These are phyloP conservation scores for Claviceps fusiformis DNA, from an alignment of 2,329 filamentous ascomycete species.

Conservation along the genomic window DNA sequence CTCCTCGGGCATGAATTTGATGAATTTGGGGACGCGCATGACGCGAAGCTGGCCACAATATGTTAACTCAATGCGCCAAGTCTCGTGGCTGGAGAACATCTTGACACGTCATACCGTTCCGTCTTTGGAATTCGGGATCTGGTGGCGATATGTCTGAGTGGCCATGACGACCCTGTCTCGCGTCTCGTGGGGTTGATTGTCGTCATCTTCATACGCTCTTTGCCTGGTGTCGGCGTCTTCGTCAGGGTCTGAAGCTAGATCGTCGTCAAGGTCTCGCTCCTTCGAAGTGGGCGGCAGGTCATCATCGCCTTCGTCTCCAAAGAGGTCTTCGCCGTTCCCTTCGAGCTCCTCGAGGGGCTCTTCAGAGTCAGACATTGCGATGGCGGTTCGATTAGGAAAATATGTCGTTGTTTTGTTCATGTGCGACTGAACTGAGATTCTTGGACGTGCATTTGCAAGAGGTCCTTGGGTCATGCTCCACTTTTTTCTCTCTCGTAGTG, in stretches of 20 bases:
- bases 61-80: not conserved
- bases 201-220: conserved; percentile 30
- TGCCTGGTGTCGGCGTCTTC: conserved; percentile 23
- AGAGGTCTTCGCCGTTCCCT: conserved; percentile 44
- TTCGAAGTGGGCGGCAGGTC: conserved; percentile 40
- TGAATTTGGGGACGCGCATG: conserved; percentile 58
- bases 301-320: conserved; percentile 47
- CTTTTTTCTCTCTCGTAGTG: not conserved
- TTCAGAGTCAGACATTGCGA: conserved; percentile 42
- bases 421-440: not conserved
- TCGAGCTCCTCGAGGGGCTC: conserved; percentile 39
- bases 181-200: conserved; percentile 31
- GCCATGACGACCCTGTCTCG: conserved; percentile 47
- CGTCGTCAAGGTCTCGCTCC: conserved; percentile 47
- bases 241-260: conserved; percentile 38
- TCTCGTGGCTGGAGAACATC: not conserved
- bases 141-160: conserved; percentile 53
- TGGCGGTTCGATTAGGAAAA: not conserved
- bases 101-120: conserved; percentile 41
- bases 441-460: not conserved
- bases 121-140: conserved; percentile 56
- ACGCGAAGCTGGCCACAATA: conserved; percentile 43
- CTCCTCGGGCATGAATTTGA: conserved; percentile 53
- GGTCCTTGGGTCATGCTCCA: not conserved
- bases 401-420: not conserved